Percentiles rank a stretch among this genome's conserved stretches.
Conservation (phyloP, 2,329 filamentous ascomycete genomes). For the Trichoderma hamatum region DNA sequence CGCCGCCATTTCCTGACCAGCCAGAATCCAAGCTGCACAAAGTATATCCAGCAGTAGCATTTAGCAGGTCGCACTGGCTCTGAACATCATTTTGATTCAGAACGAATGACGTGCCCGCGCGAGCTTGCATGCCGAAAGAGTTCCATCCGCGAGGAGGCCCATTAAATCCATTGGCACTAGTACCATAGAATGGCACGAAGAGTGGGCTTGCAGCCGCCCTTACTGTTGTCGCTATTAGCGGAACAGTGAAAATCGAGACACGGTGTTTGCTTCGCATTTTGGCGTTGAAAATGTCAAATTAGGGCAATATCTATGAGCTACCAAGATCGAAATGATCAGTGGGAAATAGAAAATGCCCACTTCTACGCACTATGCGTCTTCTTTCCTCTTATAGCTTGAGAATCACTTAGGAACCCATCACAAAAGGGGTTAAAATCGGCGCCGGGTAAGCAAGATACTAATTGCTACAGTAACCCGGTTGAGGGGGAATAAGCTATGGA, state of each 20-base stretch:
- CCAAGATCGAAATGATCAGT: not conserved
- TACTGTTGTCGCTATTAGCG: not conserved
- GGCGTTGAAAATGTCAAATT: not conserved
- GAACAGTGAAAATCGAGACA: not conserved
- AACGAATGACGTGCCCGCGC: not conserved
- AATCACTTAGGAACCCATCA: not conserved
- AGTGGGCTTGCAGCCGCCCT: not conserved
- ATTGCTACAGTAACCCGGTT: not conserved
- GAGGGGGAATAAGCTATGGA: not conserved
- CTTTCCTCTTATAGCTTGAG: not conserved
- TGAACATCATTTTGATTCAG: constrained; percentile 7
- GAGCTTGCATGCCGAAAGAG: constrained; percentile 14
- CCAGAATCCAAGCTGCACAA: constrained; percentile 18
- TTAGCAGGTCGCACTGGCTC: constrained; percentile 9
- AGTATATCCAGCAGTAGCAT: constrained; percentile 11
- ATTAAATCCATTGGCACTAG: constrained; percentile 13
- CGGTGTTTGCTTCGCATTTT: not conserved
- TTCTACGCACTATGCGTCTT: not conserved
- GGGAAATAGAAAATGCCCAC: too few relatives aligned
- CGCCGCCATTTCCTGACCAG: constrained; percentile 12
- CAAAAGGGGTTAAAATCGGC: constrained; percentile 18
- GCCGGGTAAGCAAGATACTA: not conserved
- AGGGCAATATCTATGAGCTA: not conserved
- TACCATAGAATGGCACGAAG: constrained; percentile 18
- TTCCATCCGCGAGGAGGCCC: constrained; percentile 14